phyloP scores from a whole-genome alignment of 371 early-diverging fungal species.

The Mortierella sp. region DNA sequence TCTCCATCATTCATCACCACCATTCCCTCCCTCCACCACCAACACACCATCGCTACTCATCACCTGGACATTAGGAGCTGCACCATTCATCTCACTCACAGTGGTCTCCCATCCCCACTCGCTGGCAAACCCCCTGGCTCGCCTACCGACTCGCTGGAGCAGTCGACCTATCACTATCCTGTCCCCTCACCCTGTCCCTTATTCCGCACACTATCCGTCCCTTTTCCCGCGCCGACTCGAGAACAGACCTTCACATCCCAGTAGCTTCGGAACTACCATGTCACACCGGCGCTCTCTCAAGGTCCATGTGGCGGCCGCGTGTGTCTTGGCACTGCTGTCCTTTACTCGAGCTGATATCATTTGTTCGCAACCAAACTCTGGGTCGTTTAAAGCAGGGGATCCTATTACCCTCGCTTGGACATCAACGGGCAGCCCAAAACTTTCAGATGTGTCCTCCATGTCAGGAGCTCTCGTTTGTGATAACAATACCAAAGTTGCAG shows the following conservation, averaged over 20 bases:
- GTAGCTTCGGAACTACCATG: neutral
- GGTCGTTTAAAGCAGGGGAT: slow-evolving; percentile 20
- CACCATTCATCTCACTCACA: too few relatives aligned
- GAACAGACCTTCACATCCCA: neutral
- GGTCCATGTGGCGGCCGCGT: neutral
- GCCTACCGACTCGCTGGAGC: too few relatives aligned
- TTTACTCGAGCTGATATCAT: slow-evolving; percentile 2
- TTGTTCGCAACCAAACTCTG: slow-evolving; percentile 15
- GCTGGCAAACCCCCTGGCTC: too few relatives aligned
- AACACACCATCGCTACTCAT: neutral
- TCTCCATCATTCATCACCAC: neutral
- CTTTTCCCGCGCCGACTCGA: neutral
- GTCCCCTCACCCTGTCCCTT: neutral
- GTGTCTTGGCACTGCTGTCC: slow-evolving; percentile 3
- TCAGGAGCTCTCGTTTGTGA: slow-evolving; percentile 15
- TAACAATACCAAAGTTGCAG: slow-evolving; percentile 2
- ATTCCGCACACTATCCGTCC: neutral
- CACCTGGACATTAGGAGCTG: too few relatives aligned
- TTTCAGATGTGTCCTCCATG: slow-evolving; percentile 10
- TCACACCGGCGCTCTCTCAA: neutral
- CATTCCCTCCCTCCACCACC: neutral
- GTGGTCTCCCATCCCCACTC: too few relatives aligned
- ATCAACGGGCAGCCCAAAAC: slow-evolving; percentile 3
- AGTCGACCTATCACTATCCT: too few relatives aligned
- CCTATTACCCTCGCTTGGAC: slow-evolving; percentile 10